Evolutionary conservation across 345 rosid species (phyloP).

Genomic region (Ailanthus altissimus): DNA sequence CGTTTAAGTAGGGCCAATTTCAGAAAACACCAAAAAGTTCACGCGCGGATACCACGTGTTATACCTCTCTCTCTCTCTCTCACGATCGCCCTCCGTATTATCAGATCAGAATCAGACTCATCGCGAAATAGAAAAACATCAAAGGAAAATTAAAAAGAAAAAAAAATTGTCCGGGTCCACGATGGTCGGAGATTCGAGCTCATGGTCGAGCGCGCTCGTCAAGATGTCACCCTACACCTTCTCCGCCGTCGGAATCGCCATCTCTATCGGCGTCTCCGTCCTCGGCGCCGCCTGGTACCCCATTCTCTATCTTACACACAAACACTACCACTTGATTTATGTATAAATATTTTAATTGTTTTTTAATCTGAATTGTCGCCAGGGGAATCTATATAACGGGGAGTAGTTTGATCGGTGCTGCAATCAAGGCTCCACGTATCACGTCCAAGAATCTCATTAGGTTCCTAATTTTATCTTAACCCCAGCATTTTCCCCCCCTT

Average conservation of each 20-base stretch:
- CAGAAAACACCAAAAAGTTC: not conserved
- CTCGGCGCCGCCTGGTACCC: slow-evolving; percentile 98
- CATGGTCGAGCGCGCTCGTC: slow-evolving; percentile 79
- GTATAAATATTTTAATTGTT: not conserved
- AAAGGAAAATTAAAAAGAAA: not conserved
- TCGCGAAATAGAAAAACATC: not conserved
- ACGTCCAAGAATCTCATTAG: slow-evolving; percentile 98
- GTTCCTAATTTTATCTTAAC: slow-evolving; percentile 29
- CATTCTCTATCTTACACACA: not conserved
- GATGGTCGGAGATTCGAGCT: slow-evolving; percentile 51
- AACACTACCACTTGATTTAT: not conserved
- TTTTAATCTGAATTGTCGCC: not conserved
- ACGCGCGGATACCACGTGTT: slow-evolving; percentile 15
- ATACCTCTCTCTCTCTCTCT: not conserved
- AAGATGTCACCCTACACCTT: slow-evolving; percentile 89
- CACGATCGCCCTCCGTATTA: not conserved
- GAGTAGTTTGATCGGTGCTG: slow-evolving; percentile 98
- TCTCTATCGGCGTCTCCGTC: slow-evolving; percentile 95
- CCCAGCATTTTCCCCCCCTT: not conserved
- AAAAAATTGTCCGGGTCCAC: slow-evolving; percentile 38
- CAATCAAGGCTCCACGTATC: slow-evolving; percentile 96
- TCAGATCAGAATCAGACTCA: slow-evolving; percentile 19
- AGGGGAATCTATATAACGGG: slow-evolving; percentile 99
- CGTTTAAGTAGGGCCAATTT: not conserved
- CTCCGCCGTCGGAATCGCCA: slow-evolving; percentile 93